Evolutionary conservation across 2,329 filamentous ascomycete genomes (phyloP).

Genomic region (Neofusicoccum ribis): DNA sequence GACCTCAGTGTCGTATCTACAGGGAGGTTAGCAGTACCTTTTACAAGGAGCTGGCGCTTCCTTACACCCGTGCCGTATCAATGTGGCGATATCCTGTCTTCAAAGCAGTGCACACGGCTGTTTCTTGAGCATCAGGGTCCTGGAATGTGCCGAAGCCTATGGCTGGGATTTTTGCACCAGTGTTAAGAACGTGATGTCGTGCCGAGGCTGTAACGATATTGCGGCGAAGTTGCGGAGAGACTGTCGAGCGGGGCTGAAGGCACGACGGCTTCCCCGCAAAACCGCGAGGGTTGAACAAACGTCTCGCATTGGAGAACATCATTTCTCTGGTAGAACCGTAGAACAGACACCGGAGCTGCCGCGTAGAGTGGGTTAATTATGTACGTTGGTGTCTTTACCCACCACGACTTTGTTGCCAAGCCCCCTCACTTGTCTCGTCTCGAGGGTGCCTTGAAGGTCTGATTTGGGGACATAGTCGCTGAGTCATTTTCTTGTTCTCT

Average conservation of each 20-base stretch:
- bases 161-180: constrained; percentile 2
- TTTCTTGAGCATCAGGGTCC: constrained; percentile 31
- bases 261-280: too few species aligned
- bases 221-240: constrained; percentile 30
- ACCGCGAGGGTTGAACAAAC: too few species aligned
- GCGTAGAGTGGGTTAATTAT: too few species aligned
- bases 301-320: too few species aligned
- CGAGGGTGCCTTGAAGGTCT: not conserved
- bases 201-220: constrained; percentile 33
- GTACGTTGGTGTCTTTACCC: too few species aligned
- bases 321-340: too few species aligned
- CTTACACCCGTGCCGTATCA: constrained; percentile 40
- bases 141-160: constrained; percentile 38
- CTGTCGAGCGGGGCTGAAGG: constrained; percentile 26
- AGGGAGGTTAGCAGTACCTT: not conserved
- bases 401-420: too few species aligned
- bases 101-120: constrained; percentile 44
- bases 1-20: constrained; percentile 56
- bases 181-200: constrained; percentile 7
- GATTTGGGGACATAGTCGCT: too few species aligned
- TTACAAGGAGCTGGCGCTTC: not conserved
- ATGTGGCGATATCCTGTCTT: constrained; percentile 37
- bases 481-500: not conserved
- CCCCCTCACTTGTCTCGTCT: not conserved
- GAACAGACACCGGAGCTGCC: too few species aligned